Conservation (phyloP, 164 flowering plant species). For the Umbellularia californica region DNA sequence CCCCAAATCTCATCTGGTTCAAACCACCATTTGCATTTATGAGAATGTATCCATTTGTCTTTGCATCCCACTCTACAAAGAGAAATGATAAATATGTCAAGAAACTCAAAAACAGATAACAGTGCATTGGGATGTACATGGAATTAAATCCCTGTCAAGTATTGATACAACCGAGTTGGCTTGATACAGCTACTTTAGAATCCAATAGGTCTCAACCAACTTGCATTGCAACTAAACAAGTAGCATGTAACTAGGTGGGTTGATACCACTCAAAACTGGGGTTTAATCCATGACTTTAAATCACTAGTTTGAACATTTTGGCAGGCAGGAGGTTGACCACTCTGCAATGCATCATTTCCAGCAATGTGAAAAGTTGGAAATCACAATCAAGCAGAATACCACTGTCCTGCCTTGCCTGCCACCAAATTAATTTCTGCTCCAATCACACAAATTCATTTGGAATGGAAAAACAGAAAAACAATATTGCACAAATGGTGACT, state of each 20-base stretch:
- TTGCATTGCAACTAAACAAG: no score
- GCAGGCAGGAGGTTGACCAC: neutral
- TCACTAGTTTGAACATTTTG: neutral
- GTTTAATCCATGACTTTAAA: no score
- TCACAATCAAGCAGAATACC: neutral
- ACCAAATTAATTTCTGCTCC: neutral
- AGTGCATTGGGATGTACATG: neutral
- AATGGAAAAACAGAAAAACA: neutral
- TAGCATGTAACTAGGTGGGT: no score
- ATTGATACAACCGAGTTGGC: no score
- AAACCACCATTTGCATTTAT: constrained; percentile 98
- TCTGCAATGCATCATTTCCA: neutral
- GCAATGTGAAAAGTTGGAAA: neutral
- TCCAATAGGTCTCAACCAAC: no score
- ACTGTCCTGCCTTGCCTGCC: neutral
- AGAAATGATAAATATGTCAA: neutral
- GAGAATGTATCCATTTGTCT: constrained; percentile 80
- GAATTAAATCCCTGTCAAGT: no score
- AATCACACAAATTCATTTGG: neutral
- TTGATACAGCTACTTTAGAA: no score
- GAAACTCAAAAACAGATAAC: neutral
- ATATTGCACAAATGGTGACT: neutral
- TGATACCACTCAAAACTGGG: no score
- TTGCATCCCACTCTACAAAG: constrained; percentile 53
- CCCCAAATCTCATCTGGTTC: constrained; percentile 99